Evolutionary conservation across 495 filamentous ascomycete species (phyloP).

Genomic region (Saxophila tyrrhenica): DNA sequence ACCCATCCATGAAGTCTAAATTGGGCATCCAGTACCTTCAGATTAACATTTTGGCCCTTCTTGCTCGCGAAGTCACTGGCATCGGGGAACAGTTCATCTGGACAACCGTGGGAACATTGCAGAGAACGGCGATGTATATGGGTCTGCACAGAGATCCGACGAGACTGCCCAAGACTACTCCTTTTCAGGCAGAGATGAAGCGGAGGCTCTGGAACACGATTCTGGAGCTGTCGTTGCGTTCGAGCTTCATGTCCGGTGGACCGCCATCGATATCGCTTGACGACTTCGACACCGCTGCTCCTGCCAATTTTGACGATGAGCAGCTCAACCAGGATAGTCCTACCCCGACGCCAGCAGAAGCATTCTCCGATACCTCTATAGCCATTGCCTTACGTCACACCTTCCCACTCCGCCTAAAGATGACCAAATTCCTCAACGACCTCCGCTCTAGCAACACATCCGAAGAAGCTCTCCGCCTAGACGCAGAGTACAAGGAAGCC

Average conservation of each 20-base stretch:
- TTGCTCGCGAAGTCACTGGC: constrained; percentile 41
- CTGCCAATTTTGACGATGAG: constrained; percentile 46
- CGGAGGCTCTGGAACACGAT: constrained; percentile 54
- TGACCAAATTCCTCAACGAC: neutral
- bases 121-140: constrained; percentile 47
- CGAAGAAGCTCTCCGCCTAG: neutral
- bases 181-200: constrained; percentile 43
- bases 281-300: constrained; percentile 44
- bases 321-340: constrained; percentile 39
- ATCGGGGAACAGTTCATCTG: constrained; percentile 45
- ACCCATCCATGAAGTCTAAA: constrained; percentile 41
- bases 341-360: constrained; percentile 16
- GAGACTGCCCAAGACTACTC: constrained; percentile 36
- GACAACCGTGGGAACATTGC: constrained; percentile 43
- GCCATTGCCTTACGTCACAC: neutral
- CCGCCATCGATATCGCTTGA: constrained; percentile 38
- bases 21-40: constrained; percentile 41
- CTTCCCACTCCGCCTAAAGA: neutral
- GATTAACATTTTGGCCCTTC: constrained; percentile 42
- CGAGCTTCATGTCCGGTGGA: constrained; percentile 45
- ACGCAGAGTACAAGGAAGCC: neutral
- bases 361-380: neutral
- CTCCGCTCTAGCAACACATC: neutral
- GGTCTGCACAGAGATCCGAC: constrained; percentile 49
- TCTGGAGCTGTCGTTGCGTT: constrained; percentile 46